phyloP scores from a whole-genome alignment of 768 basidiomycete species.

The Termitomyces sp. region DNA sequence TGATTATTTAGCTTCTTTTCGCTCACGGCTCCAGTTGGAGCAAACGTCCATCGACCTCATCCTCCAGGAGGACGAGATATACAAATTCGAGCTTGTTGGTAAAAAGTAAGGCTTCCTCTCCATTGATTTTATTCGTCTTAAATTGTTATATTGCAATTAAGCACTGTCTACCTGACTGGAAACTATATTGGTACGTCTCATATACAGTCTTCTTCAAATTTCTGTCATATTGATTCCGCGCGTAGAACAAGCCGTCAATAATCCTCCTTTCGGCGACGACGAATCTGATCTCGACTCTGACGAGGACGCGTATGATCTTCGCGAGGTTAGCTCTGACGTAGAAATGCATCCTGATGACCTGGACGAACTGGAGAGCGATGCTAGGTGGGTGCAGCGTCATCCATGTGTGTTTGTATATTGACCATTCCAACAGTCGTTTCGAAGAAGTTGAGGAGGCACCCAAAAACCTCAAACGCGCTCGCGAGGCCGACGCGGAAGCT shows the following conservation, averaged over 20 bases:
- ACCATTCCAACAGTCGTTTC: constrained; percentile 50
- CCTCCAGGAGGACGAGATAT: constrained; percentile 62
- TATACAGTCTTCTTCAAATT: too few relatives aligned
- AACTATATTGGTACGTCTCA: constrained; percentile 69
- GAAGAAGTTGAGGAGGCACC: constrained; percentile 58
- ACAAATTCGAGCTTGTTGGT: constrained; percentile 68
- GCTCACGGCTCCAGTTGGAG: constrained; percentile 53
- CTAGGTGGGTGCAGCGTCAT: constrained; percentile 34
- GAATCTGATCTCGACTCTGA: constrained; percentile 45
- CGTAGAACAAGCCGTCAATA: constrained; percentile 52
- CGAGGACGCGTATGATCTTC: constrained; percentile 51
- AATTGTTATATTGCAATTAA: constrained; percentile 18
- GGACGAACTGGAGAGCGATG: constrained; percentile 56
- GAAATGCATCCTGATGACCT: constrained; percentile 67
- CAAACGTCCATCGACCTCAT: constrained; percentile 69
- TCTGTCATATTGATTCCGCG: not conserved
- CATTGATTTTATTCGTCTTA: not conserved
- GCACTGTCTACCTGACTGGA: constrained; percentile 75
- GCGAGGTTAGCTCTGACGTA: constrained; percentile 80
- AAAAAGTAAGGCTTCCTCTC: constrained; percentile 60
- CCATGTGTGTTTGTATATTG: not conserved
- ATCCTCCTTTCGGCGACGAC: constrained; percentile 43
- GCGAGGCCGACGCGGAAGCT: constrained; percentile 51
- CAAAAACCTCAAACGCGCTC: constrained; percentile 66
- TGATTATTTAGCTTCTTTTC: not conserved